Conservation (phyloP, 2,329 filamentous ascomycete genomes). For the Penicillium sp. region DNA sequence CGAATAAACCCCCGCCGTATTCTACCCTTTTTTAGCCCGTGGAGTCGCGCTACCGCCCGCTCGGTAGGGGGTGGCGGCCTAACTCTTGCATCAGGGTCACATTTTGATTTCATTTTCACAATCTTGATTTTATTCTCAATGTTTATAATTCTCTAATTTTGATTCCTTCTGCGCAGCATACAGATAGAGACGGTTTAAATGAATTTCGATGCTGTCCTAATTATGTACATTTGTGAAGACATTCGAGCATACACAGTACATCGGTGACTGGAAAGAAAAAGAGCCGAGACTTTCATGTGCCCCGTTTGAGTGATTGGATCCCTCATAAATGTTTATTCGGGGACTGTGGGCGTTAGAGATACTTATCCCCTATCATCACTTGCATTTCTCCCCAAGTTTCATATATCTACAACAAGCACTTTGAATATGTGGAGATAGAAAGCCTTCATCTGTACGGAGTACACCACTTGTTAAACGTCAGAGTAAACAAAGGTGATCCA, state of each 20-base stretch:
- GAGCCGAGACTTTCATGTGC: background rate
- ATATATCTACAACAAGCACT: background rate
- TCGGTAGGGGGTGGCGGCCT: constrained; percentile 35
- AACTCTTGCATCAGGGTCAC: constrained; percentile 9
- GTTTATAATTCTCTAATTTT: background rate
- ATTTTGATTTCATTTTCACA: constrained; percentile 9
- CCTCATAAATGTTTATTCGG: background rate
- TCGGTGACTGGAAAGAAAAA: background rate
- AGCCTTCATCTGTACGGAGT: too few relatives aligned
- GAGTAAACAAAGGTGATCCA: constrained; percentile 14
- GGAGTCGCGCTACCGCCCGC: constrained; percentile 25
- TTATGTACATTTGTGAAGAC: background rate
- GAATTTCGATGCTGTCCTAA: background rate
- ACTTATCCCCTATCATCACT: background rate
- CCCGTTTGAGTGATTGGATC: background rate
- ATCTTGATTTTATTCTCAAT: constrained; percentile 4
- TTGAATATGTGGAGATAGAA: too few relatives aligned
- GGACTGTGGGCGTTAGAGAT: background rate
- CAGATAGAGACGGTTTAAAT: constrained; percentile 2
- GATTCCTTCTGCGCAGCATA: background rate
- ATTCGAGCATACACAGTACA: background rate
- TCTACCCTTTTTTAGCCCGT: constrained; percentile 12
- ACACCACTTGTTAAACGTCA: background rate
- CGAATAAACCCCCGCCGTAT: constrained; percentile 12
- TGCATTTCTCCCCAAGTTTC: background rate